These are phyloP conservation scores for Nitzschia inconspicua DNA, from an alignment of 108 stramenopile species.

Conservation along the genomic window DNA sequence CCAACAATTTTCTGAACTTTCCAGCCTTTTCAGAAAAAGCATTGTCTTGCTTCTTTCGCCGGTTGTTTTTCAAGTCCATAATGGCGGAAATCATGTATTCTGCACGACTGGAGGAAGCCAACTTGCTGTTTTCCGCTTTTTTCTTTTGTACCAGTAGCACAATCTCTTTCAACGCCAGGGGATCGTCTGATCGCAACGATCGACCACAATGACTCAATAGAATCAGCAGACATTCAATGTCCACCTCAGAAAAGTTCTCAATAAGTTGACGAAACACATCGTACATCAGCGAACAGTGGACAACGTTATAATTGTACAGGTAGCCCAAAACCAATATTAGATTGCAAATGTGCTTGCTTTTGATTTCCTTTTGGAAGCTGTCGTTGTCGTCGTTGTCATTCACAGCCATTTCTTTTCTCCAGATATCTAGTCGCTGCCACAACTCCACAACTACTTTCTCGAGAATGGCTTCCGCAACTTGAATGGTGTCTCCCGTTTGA, in stretches of 20 bases:
- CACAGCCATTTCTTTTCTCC: neutral
- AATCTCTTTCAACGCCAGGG: constrained; percentile 88
- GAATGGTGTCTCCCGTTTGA: constrained; percentile 73
- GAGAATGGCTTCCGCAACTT: constrained; percentile 66
- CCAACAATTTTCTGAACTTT: constrained; percentile 75
- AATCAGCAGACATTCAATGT: constrained; percentile 86
- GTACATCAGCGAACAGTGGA: constrained; percentile 88
- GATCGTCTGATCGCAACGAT: constrained; percentile 89
- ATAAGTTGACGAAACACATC: constrained; percentile 87
- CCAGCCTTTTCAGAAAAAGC: constrained; percentile 60
- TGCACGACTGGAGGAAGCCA: constrained; percentile 59
- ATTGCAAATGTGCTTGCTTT: constrained; percentile 76
- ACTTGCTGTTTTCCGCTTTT: constrained; percentile 15
- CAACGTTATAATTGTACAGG: constrained; percentile 86
- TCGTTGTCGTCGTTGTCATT: constrained; percentile 8
- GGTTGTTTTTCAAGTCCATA: constrained; percentile 92
- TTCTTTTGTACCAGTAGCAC: constrained; percentile 80
- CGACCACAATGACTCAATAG: constrained; percentile 85
- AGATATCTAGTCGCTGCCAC: constrained; percentile 37
- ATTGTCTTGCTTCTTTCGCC: constrained; percentile 71
- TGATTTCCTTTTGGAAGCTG: constrained; percentile 13
- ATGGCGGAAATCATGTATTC: constrained; percentile 90
- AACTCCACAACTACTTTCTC: constrained; percentile 56
- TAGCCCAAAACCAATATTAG: constrained; percentile 86
- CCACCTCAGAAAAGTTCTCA: constrained; percentile 69